Evolutionary conservation across 306 rosid species (phyloP).

Genomic region (Hippophae tibetana): DNA sequence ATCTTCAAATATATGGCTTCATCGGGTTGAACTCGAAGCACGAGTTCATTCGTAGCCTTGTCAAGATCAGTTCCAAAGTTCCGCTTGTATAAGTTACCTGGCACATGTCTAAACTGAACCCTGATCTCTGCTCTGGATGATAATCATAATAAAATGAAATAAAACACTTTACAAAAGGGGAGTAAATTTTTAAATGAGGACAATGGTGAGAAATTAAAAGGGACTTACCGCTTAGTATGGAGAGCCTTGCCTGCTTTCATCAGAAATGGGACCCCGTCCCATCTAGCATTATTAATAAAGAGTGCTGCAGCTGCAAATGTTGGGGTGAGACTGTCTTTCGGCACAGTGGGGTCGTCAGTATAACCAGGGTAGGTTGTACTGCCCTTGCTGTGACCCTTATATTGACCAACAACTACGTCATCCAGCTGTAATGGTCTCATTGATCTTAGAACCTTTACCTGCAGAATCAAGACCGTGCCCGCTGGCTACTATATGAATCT

Average conservation of each 20-base stretch:
- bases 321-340: constrained; percentile 76
- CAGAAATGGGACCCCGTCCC: constrained; percentile 98
- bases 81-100: constrained; percentile 83
- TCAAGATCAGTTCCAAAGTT: constrained; percentile 85
- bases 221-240: constrained; percentile 59
- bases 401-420: constrained; percentile 88
- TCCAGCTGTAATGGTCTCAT: constrained; percentile 72
- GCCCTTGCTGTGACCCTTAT: constrained; percentile 78
- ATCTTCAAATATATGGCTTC: constrained; percentile 94
- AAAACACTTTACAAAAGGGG: constrained; percentile 7
- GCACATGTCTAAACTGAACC: constrained; percentile 95
- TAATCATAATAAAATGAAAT: constrained; percentile 10
- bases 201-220: constrained; percentile 5
- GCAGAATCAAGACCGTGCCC: constrained; percentile 18
- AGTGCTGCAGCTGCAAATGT: constrained; percentile 96
- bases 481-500: constrained; percentile 7
- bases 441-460: constrained; percentile 93
- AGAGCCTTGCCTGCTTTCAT: constrained; percentile 99
- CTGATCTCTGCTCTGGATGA: constrained; percentile 87
- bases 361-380: constrained; percentile 68
- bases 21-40: constrained; percentile 93
- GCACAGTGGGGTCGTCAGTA: constrained; percentile 72
- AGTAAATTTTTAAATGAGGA: not conserved
- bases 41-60: constrained; percentile 92
- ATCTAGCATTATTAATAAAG: constrained; percentile 83